A percentile compares a stretch with the other conserved stretches of the same genome.
These are phyloP conservation scores for Populus trichocarpa DNA, from an alignment of 441 rosid species.

Conservation along the genomic window DNA sequence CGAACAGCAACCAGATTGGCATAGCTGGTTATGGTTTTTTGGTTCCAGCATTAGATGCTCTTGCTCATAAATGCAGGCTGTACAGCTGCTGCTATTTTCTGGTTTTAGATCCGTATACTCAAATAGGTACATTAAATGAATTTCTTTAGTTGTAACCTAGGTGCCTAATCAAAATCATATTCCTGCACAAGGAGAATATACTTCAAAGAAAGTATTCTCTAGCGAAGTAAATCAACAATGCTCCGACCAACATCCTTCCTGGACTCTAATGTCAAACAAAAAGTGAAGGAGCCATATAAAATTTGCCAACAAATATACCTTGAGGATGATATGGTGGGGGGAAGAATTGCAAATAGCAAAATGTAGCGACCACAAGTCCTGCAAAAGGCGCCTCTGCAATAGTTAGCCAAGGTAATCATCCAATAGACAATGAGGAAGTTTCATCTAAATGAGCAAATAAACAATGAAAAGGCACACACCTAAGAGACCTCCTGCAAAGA, in stretches of 20 bases:
- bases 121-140: neutral
- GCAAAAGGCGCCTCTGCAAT: constrained; percentile 12
- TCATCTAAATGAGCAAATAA: neutral
- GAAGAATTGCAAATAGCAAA: constrained; percentile 82
- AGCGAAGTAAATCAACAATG: neutral
- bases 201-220: neutral
- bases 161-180: neutral
- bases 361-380: constrained; percentile 57
- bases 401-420: neutral
- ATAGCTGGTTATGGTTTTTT: neutral
- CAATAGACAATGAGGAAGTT: neutral
- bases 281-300: neutral
- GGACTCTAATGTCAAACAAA: too few relatives aligned
- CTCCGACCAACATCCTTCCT: neutral
- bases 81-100: neutral
- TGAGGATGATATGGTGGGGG: constrained; percentile 68
- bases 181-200: neutral
- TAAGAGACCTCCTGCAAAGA: constrained; percentile 79
- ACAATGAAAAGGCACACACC: constrained; percentile 38
- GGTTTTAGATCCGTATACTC: neutral
- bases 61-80: neutral
- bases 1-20: neutral
- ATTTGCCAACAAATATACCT: constrained; percentile 34
- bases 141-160: neutral
- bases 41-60: neutral